Evolutionary conservation across 2,329 filamentous ascomycete genomes (phyloP), one percentile per base, ranked within the genome.

Genomic region (Akanthomyces uredinophilus): DNA sequence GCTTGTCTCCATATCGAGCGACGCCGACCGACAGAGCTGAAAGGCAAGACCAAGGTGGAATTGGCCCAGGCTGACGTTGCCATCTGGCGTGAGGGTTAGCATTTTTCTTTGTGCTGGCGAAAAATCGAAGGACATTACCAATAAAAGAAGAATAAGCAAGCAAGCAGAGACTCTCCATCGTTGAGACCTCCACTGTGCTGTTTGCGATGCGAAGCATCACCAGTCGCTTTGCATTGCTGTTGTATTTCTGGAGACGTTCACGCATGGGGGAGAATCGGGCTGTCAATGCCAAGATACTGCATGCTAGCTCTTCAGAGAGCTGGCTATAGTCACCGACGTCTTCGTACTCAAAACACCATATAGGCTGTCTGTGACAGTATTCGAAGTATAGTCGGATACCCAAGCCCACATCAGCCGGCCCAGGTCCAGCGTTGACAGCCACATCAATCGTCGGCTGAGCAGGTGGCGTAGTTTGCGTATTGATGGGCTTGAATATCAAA

Each of bases 131-230:
- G 4, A 4, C 22, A 68, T 41, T 76, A 79, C 80, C 79, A 58
- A 81, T 76, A 61, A 82, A 82, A 0, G 75, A 78, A 3, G 78
- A 79, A 51, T 80, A 82, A 0, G 79, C 77, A 1, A 83, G 72
- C 5, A 83, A 68, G 68, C 81, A 83, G 8, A 83, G 65, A 65
- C 79, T 81, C 65, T 83, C 79, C 3, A 83, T 78, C 0, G 80
- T 83, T 18, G 75, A 71, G 2, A 83, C 68, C 56, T 79, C 77
- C 2, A 83, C 80, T 0, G 78, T 76, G 2, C 80, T 80, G 62
- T 81, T 80, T 1, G 80, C 79, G 41, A 83, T 77, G 22, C 79
- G 78, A 5, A 81, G 73, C 79, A 82, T 82, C 65, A 72, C 75
- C 65, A 74, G 68, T 61, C 68, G 77, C 70, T 70, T 77, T 46